Conservation (phyloP, 2,329 filamentous ascomycete genomes). For the Dactylellina parvicollis region DNA sequence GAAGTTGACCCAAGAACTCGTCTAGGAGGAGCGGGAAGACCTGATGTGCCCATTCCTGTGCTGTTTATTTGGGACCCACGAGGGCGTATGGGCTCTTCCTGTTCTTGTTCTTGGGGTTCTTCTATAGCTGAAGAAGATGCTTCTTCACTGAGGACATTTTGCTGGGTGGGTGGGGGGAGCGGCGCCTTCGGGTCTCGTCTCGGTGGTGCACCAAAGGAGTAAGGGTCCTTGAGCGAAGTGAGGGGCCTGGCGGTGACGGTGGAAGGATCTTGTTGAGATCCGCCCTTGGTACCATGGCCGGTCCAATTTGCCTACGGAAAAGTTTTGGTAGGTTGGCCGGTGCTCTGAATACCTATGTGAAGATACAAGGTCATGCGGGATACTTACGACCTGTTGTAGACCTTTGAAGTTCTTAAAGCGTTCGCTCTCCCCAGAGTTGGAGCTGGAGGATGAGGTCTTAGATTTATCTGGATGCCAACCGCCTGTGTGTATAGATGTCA, state of each 20-base stretch:
- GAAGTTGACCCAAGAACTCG: slow-evolving; percentile 58
- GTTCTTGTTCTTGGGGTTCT: slow-evolving; percentile 57
- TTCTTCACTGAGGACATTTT: slow-evolving; percentile 3
- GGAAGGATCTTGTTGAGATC: slow-evolving; percentile 60
- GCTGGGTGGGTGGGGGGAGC: slow-evolving; percentile 58
- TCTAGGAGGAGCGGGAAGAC: slow-evolving; percentile 77
- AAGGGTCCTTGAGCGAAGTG: slow-evolving; percentile 76
- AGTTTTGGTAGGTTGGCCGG: slow-evolving; percentile 57
- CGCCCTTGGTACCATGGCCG: slow-evolving; percentile 64
- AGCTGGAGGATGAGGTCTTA: slow-evolving; percentile 58
- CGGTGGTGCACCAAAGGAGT: slow-evolving; percentile 82
- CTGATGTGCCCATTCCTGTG: slow-evolving; percentile 74
- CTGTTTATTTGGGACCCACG: slow-evolving; percentile 76
- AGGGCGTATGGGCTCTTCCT: slow-evolving; percentile 66
- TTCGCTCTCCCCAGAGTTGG: slow-evolving; percentile 57
- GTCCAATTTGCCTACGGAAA: slow-evolving; percentile 68
- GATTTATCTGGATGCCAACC: slow-evolving; percentile 65
- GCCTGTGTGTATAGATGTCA: slow-evolving; percentile 5
- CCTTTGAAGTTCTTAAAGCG: slow-evolving; percentile 65
- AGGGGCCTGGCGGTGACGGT: slow-evolving; percentile 69
- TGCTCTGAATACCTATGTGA: neutral
- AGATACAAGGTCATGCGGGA: slow-evolving; percentile 9
- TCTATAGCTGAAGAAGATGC: slow-evolving; percentile 61
- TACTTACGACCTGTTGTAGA: slow-evolving; percentile 68
- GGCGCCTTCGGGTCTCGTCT: slow-evolving; percentile 68